phyloP scores from a whole-genome alignment of 768 basidiomycete species.

The Nidularia pulvinata region DNA sequence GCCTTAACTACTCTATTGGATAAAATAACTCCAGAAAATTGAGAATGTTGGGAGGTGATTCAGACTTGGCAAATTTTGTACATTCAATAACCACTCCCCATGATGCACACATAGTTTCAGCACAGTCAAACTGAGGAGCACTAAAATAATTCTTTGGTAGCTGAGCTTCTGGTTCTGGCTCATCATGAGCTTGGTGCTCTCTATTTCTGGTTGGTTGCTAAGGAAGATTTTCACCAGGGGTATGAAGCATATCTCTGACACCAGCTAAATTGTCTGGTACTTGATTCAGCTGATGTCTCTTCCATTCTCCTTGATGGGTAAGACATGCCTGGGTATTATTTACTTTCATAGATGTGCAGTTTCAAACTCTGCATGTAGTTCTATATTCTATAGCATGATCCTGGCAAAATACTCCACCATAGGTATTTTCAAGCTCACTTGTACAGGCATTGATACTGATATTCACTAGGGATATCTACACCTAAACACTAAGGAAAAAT shows the following conservation, averaged over 20 bases:
- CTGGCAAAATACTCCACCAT: too few species aligned
- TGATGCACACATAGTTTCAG: conserved; percentile 18
- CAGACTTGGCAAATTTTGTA: too few species aligned
- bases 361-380: conserved; percentile 5
- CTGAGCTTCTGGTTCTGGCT: neutral
- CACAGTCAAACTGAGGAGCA: neutral
- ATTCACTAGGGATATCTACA: too few species aligned
- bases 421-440: too few species aligned
- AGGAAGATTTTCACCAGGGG: neutral
- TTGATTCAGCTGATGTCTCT: neutral
- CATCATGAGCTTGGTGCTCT: neutral
- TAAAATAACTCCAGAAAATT: conserved; percentile 24
- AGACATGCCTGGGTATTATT: conserved; percentile 10
- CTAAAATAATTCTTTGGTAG: neutral
- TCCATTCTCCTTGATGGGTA: conserved; percentile 6
- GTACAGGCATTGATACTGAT: too few species aligned
- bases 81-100: conserved; percentile 15
- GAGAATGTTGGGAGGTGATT: too few species aligned
- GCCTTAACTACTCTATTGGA: conserved; percentile 8
- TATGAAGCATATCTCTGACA: neutral
- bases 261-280: neutral
- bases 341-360: conserved; percentile 10
- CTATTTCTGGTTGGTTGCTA: neutral
- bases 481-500: too few species aligned
- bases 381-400: conserved; percentile 6